Base-by-base conservation (phyloP, 192 early-diverging fungal genomes). In the Entomortierella parvispora region DNA sequence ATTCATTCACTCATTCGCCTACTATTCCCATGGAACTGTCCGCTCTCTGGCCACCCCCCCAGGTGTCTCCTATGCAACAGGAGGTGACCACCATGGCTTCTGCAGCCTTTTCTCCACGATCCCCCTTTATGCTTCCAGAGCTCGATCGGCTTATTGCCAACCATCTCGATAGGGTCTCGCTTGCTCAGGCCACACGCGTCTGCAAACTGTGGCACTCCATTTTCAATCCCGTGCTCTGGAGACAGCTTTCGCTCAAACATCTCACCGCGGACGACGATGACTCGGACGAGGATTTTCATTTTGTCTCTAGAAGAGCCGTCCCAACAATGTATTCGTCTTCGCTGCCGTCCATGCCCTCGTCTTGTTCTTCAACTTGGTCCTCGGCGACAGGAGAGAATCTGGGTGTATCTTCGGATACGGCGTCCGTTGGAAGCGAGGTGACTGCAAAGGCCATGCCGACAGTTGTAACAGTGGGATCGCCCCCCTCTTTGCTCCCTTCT, bases 171-270 rank as follows among this genome's bases (percentile, higher is more conserved):
- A 44, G 23, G 25, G 20, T 18, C 4, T 32, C 74, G 1, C 43
- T 77, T 17, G 74, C 74, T 55, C 49, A 59, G 57, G 74, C 74
- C 25, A 34, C 74, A 54, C 74, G 74, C 47, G 74, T 77, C 18
- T 77, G 58, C 17, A 60, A 62, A 42, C 61, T 64, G 0, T 77
- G 74, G 74, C 53, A 68, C 32, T 61, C 65, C 45, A 64, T 68
- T 43, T 77, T 77, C 49, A 77, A 56, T 31, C 74, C 74, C 2
- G 29, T 64, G 4, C 74, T 77, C 37, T 77, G 74, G 74, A 62
- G 52, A 17, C 45, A 58, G 17, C 58, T 77, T 28, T 63, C 74
- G 22, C 54, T 77, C 28, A 53, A 64, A 15, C 74, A 77, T 23
- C 40, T 64, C 18, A 6, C 60, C n/a, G 60, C 53, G 10, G 74